These are phyloP conservation scores for Colletotrichum sojae DNA, from an alignment of 2,329 filamentous ascomycete species.

Conservation along the genomic window DNA sequence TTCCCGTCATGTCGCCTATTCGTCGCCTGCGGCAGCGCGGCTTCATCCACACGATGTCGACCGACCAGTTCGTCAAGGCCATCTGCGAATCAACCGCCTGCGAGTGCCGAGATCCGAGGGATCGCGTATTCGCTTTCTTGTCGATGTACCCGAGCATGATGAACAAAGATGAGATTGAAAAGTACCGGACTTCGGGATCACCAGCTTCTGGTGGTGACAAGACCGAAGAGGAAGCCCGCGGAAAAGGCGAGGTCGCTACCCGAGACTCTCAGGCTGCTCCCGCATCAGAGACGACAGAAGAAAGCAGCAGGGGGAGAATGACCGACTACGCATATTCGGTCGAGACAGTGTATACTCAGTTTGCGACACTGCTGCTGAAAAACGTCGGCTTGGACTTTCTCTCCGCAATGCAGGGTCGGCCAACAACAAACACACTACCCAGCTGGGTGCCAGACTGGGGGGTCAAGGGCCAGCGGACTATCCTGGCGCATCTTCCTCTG, in stretches of 20 bases:
- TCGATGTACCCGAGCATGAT: constrained; percentile 19
- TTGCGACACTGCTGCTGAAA: constrained; percentile 9
- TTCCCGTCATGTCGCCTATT: constrained; percentile 4
- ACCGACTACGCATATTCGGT: neutral
- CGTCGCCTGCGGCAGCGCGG: neutral
- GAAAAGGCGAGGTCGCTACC: neutral
- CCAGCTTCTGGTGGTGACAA: neutral
- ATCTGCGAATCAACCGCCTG: constrained; percentile 8
- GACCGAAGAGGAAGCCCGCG: neutral
- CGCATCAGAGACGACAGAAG: neutral
- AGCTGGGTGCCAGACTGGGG: constrained; percentile 29
- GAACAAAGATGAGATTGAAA: constrained; percentile 2
- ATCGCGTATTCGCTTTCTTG: constrained; percentile 23
- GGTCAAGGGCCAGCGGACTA: neutral
- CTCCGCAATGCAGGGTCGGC: constrained; percentile 10
- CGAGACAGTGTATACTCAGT: constrained; percentile 3
- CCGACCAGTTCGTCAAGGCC: constrained; percentile 19
- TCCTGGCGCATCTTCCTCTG: constrained; percentile 11
- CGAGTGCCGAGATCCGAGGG: neutral
- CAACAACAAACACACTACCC: neutral
- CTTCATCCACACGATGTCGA: constrained; percentile 8
- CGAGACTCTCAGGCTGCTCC: neutral
- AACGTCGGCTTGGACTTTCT: constrained; percentile 15
- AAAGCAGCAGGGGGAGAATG: neutral
- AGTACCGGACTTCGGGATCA: neutral